phyloP scores from a whole-genome alignment of 208 protist genomes.

The Leishmania lainsoni region DNA sequence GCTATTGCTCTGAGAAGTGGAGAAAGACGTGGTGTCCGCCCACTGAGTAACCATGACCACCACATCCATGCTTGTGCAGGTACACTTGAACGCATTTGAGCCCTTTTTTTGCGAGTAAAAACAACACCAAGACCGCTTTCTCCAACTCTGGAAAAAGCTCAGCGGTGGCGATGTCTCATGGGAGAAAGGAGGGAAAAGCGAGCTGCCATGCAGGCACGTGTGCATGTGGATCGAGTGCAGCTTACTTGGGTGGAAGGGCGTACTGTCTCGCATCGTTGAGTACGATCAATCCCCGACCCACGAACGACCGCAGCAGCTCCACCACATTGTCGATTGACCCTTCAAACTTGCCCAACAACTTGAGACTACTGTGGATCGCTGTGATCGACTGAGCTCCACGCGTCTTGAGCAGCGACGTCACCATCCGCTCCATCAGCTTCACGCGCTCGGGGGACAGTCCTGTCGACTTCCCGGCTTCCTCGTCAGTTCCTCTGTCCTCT shows the following conservation, averaged over 20 bases:
- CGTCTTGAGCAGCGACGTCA: slow-evolving; percentile 73
- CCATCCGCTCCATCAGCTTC: slow-evolving; percentile 64
- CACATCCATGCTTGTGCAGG: background rate
- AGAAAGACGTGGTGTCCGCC: background rate
- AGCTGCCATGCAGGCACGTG: background rate
- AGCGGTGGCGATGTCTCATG: background rate
- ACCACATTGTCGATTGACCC: slow-evolving; percentile 60
- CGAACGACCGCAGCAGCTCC: slow-evolving; percentile 69
- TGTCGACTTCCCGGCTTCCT: slow-evolving; percentile 45
- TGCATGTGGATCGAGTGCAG: background rate
- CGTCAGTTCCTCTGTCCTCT: slow-evolving; percentile 31
- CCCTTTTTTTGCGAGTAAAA: background rate
- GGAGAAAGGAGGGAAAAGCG: background rate
- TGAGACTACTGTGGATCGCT: slow-evolving; percentile 87
- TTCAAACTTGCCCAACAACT: slow-evolving; percentile 73
- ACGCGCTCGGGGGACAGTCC: slow-evolving; percentile 69
- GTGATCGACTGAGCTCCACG: slow-evolving; percentile 49
- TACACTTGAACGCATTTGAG: background rate
- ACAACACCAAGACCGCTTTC: background rate
- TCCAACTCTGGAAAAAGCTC: background rate
- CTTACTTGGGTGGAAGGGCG: slow-evolving; percentile 40
- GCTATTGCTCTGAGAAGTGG: background rate
- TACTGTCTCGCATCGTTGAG: slow-evolving; percentile 69
- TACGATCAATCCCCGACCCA: slow-evolving; percentile 50
- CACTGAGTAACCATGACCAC: background rate